Base-by-base conservation (phyloP, 805 yeast species). In the Lipomyces mesembrius region DNA sequence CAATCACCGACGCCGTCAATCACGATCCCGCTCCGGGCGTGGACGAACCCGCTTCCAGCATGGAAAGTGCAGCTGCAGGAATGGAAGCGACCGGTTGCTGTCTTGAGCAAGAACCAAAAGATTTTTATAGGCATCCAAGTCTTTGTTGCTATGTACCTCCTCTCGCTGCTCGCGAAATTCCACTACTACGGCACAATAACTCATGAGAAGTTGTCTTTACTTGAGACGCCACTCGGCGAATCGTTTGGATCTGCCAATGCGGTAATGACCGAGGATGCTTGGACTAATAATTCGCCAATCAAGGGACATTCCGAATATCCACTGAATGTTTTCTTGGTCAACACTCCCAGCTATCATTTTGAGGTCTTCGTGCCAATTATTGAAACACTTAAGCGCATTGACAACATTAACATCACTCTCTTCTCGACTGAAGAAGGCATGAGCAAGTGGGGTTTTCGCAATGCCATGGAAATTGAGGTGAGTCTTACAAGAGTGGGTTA, bases 391-490 rank as follows among this genome's bases (percentile, higher is more conserved):
- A 29, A n/a, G 39, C 39, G 20, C 6, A 34, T 49, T 7, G 53
- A 37, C 54, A 35, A 53, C 52, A n/a, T 46, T 39, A 59, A 62
- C 57, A n/a, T 37, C 53, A 57, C 65, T 17, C 37, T 62, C 29
- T 51, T 66, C 34, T 59, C 69, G 7, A 63, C 67, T n/a, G 69
- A 66, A 32, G 59, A 17, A 5, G 69, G 69, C 32, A 63, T 60
- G 67, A 8, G 17, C 56, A 66, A 66, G 37, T 66, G 69, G 69
- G 69, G 69, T 32, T 57, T 66, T 11, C 57, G 64, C 51, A 66
- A 66, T 37, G 69, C 69, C 25, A 59, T 66, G 17, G 69, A 66
- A 35, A 29, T 59, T 14, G 69, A 65, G 61, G 67, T 56, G 20
- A 17, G 66, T 34, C 22, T 14, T 35, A 7, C 29, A 20, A n/a